A percentile compares a stretch with the other conserved stretches of the same genome.
Evolutionary conservation across 192 early-diverging fungal species (phyloP).

Genomic region (Coemansia sp.): DNA sequence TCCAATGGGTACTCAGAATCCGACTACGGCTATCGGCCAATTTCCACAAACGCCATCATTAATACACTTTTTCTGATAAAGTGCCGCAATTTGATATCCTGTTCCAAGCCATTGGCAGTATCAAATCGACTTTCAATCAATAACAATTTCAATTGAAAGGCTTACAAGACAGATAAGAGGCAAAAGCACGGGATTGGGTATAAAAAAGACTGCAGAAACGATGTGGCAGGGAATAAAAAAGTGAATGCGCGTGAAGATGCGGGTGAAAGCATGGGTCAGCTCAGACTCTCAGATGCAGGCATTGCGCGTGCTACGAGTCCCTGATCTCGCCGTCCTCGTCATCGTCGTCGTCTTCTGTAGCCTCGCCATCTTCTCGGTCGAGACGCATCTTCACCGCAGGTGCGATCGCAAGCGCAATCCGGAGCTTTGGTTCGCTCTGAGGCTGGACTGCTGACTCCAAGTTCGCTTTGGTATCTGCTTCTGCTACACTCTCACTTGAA

Average conservation of each 20-base stretch:
- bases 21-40: no score
- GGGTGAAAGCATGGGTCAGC: background rate
- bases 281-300: conserved; percentile 1
- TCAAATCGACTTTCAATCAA: background rate
- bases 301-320: conserved; percentile 3
- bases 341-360: conserved; percentile 48
- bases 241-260: conserved; percentile 1
- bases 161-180: background rate
- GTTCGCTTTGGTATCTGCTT: background rate
- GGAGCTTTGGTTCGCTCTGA: background rate
- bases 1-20: no score
- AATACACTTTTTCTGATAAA: no score
- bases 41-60: no score
- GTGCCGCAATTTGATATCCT: no score
- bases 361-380: conserved; percentile 48
- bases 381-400: conserved; percentile 7
- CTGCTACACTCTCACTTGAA: background rate
- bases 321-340: conserved; percentile 53
- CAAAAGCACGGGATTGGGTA: background rate
- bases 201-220: background rate
- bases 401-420: background rate
- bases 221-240: background rate
- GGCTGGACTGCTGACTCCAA: background rate
- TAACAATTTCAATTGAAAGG: no score
- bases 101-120: background rate